These are phyloP conservation scores for Annulohypoxylon stygium DNA, from an alignment of 495 filamentous ascomycete species.

Conservation along the genomic window DNA sequence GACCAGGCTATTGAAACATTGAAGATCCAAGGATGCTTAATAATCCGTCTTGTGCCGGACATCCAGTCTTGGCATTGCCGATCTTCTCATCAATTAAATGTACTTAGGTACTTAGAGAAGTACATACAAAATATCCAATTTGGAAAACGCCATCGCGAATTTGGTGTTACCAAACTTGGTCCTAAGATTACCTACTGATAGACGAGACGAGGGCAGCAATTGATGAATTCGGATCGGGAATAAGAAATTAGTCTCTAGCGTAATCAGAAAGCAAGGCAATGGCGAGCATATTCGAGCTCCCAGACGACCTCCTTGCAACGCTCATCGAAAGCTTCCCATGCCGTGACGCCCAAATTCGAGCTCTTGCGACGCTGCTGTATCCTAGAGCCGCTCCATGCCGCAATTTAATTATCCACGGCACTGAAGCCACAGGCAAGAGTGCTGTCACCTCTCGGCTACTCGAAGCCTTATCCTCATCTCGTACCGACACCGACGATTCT, in stretches of 20 bases:
- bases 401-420: conserved; percentile 83
- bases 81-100: background rate
- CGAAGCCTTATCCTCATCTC: conserved; percentile 21
- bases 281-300: conserved; percentile 59
- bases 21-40: background rate
- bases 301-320: conserved; percentile 65
- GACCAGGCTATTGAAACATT: conserved; percentile 1
- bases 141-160: background rate
- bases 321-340: conserved; percentile 68
- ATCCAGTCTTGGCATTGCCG: background rate
- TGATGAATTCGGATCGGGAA: background rate
- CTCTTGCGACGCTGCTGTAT: conserved; percentile 72
- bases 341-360: conserved; percentile 72
- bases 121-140: background rate
- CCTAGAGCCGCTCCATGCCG: conserved; percentile 61
- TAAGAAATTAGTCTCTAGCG: background rate
- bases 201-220: background rate
- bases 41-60: conserved; percentile 8
- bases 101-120: background rate
- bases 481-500: background rate
- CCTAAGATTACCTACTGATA: background rate
- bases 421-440: conserved; percentile 93
- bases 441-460: conserved; percentile 76
- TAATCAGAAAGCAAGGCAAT: conserved; percentile 21
- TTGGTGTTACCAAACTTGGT: background rate